These are phyloP conservation scores for Fusarium nisikadoi DNA, from an alignment of 2,329 filamentous ascomycete species.

Conservation along the genomic window DNA sequence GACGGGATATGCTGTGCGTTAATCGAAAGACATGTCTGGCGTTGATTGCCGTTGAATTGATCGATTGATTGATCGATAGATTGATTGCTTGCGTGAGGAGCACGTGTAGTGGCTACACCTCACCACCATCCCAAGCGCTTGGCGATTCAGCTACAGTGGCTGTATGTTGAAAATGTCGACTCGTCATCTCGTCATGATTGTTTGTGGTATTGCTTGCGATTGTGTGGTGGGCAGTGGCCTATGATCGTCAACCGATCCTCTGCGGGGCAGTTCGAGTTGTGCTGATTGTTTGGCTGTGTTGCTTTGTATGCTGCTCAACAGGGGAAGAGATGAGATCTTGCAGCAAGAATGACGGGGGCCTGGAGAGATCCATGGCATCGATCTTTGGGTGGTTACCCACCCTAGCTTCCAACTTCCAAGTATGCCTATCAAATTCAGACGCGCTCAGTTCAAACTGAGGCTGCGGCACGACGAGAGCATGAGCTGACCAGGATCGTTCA, in stretches of 20 bases:
- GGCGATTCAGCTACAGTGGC: constrained; percentile 9
- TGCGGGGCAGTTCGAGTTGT: constrained; percentile 23
- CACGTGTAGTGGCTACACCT: constrained; percentile 24
- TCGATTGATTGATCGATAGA: constrained; percentile 18
- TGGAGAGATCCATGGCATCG: constrained; percentile 23
- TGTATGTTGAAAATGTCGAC: constrained; percentile 8
- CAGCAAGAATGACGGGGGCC: constrained; percentile 10
- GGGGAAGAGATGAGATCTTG: constrained; percentile 35
- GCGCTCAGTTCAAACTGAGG: constrained; percentile 22
- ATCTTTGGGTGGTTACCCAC: constrained; percentile 15
- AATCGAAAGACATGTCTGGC: constrained; percentile 22
- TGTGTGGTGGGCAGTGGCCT: constrained; percentile 8
- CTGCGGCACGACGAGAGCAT: constrained; percentile 1
- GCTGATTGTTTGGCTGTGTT: background rate
- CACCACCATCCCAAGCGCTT: constrained; percentile 11
- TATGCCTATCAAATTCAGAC: background rate
- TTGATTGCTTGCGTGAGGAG: constrained; percentile 12
- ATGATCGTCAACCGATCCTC: constrained; percentile 32
- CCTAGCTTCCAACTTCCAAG: constrained; percentile 3
- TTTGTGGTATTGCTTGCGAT: constrained; percentile 33
- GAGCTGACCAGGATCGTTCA: constrained; percentile 12
- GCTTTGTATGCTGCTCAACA: constrained; percentile 13
- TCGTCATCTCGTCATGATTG: constrained; percentile 19
- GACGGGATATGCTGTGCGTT: constrained; percentile 21
- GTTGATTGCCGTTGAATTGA: constrained; percentile 21